Evolutionary conservation across 306 rosid species (phyloP).

Genomic region (Vigna unguiculata): DNA sequence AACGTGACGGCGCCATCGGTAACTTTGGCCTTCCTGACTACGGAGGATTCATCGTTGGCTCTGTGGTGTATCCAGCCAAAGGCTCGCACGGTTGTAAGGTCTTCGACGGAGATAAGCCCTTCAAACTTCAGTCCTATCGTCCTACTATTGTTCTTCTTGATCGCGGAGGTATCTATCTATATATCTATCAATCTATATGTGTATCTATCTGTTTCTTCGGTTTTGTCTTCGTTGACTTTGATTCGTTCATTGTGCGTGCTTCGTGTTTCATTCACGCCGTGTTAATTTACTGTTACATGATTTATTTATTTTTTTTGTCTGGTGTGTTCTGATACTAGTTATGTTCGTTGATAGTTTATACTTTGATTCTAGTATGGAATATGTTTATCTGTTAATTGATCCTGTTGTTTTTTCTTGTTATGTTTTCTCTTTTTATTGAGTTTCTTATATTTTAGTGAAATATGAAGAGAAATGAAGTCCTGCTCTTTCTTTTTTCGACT

Average conservation of each 20-base stretch:
- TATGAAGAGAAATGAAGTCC: background rate
- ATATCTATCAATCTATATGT: background rate
- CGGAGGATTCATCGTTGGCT: slow-evolving; percentile 82
- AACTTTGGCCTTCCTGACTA: slow-evolving; percentile 95
- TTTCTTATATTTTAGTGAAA: slow-evolving; percentile 10
- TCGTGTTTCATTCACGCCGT: background rate
- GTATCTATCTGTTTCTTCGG: background rate
- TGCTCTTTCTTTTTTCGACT: background rate
- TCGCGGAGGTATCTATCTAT: slow-evolving; percentile 76
- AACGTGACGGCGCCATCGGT: slow-evolving; percentile 75
- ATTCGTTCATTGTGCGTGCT: background rate
- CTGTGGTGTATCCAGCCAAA: slow-evolving; percentile 68
- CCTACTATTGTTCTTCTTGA: slow-evolving; percentile 75
- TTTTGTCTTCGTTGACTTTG: slow-evolving; percentile 34
- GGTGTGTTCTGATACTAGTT: background rate
- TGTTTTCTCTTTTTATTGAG: background rate
- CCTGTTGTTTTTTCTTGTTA: background rate
- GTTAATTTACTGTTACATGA: background rate
- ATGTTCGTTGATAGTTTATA: background rate
- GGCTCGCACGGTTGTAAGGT: slow-evolving; percentile 62
- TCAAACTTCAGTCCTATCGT: slow-evolving; percentile 52
- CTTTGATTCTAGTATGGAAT: slow-evolving; percentile 1
- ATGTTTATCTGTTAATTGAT: background rate
- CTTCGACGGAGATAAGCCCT: slow-evolving; percentile 79
- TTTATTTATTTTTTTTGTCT: background rate